A percentile compares a stretch with the other conserved stretches of the same genome.
These are phyloP conservation scores for Aspergillus fischeri DNA, from an alignment of 2,329 filamentous ascomycete species.

Conservation along the genomic window DNA sequence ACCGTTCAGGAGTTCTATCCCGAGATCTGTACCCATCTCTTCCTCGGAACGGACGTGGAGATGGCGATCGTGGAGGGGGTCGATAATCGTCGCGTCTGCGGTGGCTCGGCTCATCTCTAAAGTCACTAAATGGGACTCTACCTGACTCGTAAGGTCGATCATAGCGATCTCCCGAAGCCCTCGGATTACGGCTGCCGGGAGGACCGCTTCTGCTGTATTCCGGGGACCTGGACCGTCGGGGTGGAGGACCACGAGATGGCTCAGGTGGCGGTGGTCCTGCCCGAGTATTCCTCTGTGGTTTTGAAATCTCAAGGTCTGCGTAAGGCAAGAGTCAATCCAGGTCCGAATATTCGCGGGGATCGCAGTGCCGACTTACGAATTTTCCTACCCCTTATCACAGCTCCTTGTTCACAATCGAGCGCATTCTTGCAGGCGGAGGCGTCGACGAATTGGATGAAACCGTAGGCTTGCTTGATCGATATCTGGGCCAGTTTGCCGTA, in stretches of 20 bases:
- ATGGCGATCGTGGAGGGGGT: constrained; percentile 53
- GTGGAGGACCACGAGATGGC: constrained; percentile 31
- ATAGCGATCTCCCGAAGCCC: constrained; percentile 40
- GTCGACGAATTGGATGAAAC: constrained; percentile 91
- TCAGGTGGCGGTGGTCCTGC: constrained; percentile 42
- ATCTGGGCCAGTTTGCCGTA: constrained; percentile 90
- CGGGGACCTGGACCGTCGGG: constrained; percentile 60
- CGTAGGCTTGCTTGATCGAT: constrained; percentile 93
- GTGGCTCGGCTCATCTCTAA: constrained; percentile 44
- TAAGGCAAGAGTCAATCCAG: constrained; percentile 16
- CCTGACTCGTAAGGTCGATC: constrained; percentile 36
- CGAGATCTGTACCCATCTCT: constrained; percentile 59
- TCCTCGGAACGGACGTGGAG: constrained; percentile 56
- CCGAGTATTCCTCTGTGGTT: constrained; percentile 75
- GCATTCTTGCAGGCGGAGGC: constrained; percentile 69
- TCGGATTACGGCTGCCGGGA: constrained; percentile 26
- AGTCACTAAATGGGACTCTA: constrained; percentile 44
- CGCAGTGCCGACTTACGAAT: constrained; percentile 65
- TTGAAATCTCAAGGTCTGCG: constrained; percentile 57
- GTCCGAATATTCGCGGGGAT: background rate
- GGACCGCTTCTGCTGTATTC: constrained; percentile 50
- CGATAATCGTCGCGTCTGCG: constrained; percentile 62
- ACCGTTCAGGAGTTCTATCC: constrained; percentile 45
- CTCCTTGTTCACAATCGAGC: constrained; percentile 72
- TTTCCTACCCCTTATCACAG: constrained; percentile 79